Conservation (phyloP, 176 grass and related monocot species). For the Urochloa ruziziensis region DNA sequence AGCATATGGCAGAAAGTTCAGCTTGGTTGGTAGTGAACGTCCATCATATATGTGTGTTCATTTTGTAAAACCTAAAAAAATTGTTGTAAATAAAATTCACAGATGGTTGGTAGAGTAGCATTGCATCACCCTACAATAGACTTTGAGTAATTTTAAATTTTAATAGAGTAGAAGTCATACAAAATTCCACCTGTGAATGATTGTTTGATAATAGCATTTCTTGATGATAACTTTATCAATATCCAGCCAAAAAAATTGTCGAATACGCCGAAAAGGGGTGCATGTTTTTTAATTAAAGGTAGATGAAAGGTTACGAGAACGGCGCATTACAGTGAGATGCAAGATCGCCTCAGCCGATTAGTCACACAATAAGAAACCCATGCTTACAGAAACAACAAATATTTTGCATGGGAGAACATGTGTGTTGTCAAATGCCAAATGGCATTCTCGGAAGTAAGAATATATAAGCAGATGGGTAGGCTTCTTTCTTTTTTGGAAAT, state of each 20-base stretch:
- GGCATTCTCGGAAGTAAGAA: background rate
- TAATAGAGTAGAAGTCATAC: background rate
- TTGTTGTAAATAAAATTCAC: background rate
- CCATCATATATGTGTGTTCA: background rate
- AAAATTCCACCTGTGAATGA: background rate
- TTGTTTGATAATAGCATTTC: background rate
- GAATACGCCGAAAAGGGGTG: too few relatives aligned
- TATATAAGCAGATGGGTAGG: background rate
- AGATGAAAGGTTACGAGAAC: too few relatives aligned
- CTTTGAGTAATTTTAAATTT: background rate
- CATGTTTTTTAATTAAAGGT: too few relatives aligned
- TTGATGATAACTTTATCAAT: background rate
- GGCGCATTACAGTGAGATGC: too few relatives aligned
- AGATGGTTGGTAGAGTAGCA: background rate
- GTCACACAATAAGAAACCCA: too few relatives aligned
- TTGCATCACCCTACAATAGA: background rate
- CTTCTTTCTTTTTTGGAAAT: too few relatives aligned
- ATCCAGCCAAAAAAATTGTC: background rate
- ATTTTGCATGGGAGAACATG: too few relatives aligned
- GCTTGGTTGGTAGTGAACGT: background rate
- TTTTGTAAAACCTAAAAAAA: background rate
- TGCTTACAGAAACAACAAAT: too few relatives aligned
- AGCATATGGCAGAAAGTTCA: constrained; percentile 35
- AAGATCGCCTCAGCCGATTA: too few relatives aligned
- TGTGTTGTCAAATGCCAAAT: background rate